A percentile compares a stretch with the other conserved stretches of the same genome.
Conservation (phyloP, 2,329 filamentous ascomycete species). For the Colletotrichum plurivorum region DNA sequence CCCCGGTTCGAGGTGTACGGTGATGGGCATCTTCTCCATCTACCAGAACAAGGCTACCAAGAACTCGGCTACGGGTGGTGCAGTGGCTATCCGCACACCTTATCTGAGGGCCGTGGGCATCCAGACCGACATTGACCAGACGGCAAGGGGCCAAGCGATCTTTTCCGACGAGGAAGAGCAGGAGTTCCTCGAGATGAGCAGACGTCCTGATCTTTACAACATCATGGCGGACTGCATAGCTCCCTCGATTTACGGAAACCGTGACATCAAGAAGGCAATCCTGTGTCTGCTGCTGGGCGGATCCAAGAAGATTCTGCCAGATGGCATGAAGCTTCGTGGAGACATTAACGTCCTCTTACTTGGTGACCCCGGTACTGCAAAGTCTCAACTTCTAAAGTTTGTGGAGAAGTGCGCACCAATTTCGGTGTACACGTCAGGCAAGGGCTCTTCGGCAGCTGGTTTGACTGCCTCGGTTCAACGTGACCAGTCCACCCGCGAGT, state of each 20-base stretch:
- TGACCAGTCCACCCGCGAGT: conserved; percentile 91
- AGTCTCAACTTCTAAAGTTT: conserved; percentile 97
- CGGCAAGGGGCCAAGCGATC: conserved; percentile 84
- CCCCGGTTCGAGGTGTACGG: conserved; percentile 91
- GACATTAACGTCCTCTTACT: conserved; percentile 98
- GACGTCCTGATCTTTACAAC: conserved; percentile 92
- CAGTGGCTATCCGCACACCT: conserved; percentile 94
- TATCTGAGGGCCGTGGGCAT: conserved; percentile 95
- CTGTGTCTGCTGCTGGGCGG: conserved; percentile 93
- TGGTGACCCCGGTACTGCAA: conserved; percentile 97
- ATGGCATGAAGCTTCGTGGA: conserved; percentile 97
- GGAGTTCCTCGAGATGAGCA: conserved; percentile 92
- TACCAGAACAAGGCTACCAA: conserved; percentile 94
- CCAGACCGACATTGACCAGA: conserved; percentile 90
- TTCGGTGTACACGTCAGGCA: conserved; percentile 98
- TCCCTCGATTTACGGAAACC: conserved; percentile 96
- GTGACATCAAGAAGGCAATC: conserved; percentile 97
- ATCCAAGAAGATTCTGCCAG: conserved; percentile 96
- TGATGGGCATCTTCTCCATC: conserved; percentile 98
- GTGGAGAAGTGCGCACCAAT: conserved; percentile 97
- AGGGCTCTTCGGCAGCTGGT: conserved; percentile 97
- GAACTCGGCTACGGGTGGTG: conserved; percentile 79
- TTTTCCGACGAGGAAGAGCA: conserved; percentile 98
- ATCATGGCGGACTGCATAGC: conserved; percentile 93
- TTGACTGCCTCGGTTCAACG: conserved; percentile 96